A percentile compares a stretch with the other conserved stretches of the same genome.
Conservation (phyloP, 345 rosid genomes). For the Heritiera fomes region DNA sequence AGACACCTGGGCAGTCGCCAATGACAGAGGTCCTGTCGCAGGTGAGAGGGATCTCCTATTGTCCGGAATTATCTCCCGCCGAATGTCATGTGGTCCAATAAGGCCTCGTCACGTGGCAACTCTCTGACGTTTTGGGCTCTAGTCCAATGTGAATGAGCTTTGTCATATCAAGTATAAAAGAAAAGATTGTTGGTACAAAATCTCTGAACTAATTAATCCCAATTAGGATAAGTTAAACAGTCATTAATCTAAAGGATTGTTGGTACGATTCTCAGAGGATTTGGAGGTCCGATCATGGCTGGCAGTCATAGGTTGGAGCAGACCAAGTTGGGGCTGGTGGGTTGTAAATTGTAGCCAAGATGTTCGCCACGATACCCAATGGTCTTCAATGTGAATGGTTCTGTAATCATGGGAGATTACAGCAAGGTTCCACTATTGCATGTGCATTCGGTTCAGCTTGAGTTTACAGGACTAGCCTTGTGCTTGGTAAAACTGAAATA, state of each 20-base stretch:
- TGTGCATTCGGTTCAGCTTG: neutral
- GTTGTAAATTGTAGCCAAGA: slow-evolving; percentile 34
- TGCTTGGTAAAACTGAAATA: no score
- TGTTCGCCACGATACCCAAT: slow-evolving; percentile 24
- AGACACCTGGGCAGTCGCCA: no score
- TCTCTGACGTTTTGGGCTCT: no score
- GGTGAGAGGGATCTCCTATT: no score
- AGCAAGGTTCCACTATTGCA: slow-evolving; percentile 3
- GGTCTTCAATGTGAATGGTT: neutral
- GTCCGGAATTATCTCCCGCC: no score
- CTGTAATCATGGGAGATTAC: slow-evolving; percentile 16
- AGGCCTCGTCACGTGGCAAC: no score
- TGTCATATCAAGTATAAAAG: no score
- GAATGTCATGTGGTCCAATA: no score
- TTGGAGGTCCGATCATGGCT: slow-evolving; percentile 20
- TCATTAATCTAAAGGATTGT: slow-evolving; percentile 8
- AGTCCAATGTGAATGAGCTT: no score
- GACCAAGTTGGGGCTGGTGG: slow-evolving; percentile 34
- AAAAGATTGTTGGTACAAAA: neutral
- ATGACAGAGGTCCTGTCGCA: no score
- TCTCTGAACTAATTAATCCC: slow-evolving; percentile 8
- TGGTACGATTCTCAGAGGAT: slow-evolving; percentile 24
- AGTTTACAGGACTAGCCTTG: neutral
- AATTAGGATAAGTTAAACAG: slow-evolving; percentile 18
- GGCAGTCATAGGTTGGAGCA: slow-evolving; percentile 37